Evolutionary conservation across 1,284 basidiomycete genomes (phyloP), one percentile per base, ranked within the genome.

Genomic region (Cerioporus squamosus): DNA sequence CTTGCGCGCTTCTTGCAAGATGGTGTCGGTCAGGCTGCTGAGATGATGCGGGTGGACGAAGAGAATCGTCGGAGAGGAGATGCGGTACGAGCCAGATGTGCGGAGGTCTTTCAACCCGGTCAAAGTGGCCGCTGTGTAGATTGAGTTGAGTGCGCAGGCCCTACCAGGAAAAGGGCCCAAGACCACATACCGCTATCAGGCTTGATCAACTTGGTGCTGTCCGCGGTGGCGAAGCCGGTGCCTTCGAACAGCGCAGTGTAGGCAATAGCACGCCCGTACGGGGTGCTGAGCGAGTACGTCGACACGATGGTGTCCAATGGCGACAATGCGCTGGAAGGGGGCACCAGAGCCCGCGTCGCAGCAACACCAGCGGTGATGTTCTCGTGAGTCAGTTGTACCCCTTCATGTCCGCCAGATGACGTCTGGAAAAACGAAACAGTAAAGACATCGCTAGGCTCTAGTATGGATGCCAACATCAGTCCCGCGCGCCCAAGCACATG

Each of bases 351-450:
- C 45, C 87, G 85, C 20, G 82, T 78, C 3, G 88, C 88, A 2
- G 88, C 82, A n/a, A 92, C 86, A 44, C 88, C 91, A 12, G 91
- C 88, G 2, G 90, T 93, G 55, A 93, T 70, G 62, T 91, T 92
- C 66, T 90, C 83, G 67, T 93, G 91, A 0, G 89, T 90, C 43
- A 93, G 74, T 57, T 86, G 85, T 7, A 81, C 82, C 29, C 81
- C 87, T 59, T 82, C 82, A 8, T 88, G 66, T 46, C 79, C 77
- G 33, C 86, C 85, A 17, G 79, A 72, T 24, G 78, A 67, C 1
- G 78, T 76, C 57, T 79, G 72, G 66, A 81, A 89, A 76, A 90
- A 90, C 0, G 86, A 81, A 5, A 91, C 79, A 3, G 87, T 86
- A 66, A 87, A 88, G 2, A 88, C 77, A 63, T 90, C 84, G 51